phyloP scores from a whole-genome alignment of 352 stramenopile genomes.

The Pythium grandisporangium region DNA sequence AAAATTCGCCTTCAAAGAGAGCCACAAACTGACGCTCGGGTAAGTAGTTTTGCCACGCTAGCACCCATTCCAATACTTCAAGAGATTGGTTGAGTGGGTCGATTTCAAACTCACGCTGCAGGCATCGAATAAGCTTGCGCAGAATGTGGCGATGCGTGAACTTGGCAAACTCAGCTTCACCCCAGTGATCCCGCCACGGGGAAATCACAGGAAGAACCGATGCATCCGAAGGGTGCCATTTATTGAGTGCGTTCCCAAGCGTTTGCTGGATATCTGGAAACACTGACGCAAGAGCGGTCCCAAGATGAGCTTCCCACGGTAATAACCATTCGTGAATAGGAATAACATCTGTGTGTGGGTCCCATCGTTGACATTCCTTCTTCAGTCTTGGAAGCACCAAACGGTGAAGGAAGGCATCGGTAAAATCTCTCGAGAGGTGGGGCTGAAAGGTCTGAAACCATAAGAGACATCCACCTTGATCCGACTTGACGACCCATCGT shows the following conservation, averaged over 20 bases:
- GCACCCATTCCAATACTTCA: conserved; percentile 52
- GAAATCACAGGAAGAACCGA: conserved; percentile 50
- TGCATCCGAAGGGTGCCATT: conserved; percentile 76
- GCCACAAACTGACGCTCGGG: conserved; percentile 68
- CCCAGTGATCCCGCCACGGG: conserved; percentile 68
- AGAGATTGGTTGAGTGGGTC: conserved; percentile 68
- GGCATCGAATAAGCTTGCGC: conserved; percentile 60
- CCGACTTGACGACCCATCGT: conserved; percentile 38
- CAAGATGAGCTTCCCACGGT: conserved; percentile 50
- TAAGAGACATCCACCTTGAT: conserved; percentile 25
- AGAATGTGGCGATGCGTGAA: conserved; percentile 78
- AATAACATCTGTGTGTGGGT: conserved; percentile 28
- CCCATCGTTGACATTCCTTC: conserved; percentile 59
- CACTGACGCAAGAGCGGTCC: conserved; percentile 30
- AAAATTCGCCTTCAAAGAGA: conserved; percentile 88
- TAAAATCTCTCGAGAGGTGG: conserved; percentile 39
- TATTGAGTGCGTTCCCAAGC: conserved; percentile 47
- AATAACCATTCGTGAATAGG: conserved; percentile 73
- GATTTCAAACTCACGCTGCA: conserved; percentile 77
- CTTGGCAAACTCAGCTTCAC: conserved; percentile 70
- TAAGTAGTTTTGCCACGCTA: conserved; percentile 64
- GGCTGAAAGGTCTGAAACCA: conserved; percentile 38
- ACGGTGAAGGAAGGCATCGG: conserved; percentile 40
- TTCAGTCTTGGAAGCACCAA: conserved; percentile 64
- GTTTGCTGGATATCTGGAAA: conserved; percentile 65